These are phyloP conservation scores for Mariannaea elegans DNA, from an alignment of 2,329 filamentous ascomycete genomes.

Conservation along the genomic window DNA sequence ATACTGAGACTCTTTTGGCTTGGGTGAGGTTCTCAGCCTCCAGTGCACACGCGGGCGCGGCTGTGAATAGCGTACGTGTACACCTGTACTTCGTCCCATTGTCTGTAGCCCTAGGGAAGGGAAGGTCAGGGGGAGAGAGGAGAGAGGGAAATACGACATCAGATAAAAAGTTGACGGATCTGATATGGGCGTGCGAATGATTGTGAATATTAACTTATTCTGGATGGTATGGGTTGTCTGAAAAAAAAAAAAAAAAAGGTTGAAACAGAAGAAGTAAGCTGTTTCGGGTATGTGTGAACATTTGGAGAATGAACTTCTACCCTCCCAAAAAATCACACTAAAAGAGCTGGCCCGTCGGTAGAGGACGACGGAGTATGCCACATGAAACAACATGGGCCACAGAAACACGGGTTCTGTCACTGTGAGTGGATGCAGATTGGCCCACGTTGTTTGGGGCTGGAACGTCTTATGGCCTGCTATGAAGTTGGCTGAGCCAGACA, in stretches of 20 bases:
- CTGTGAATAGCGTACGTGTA: not conserved
- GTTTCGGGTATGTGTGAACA: too few species aligned
- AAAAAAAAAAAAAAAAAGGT: too few species aligned
- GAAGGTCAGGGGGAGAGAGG: not conserved
- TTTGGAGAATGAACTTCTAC: too few species aligned
- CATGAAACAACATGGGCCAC: conserved; percentile 19
- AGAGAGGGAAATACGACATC: too few species aligned
- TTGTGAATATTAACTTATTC: too few species aligned
- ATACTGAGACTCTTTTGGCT: conserved; percentile 5
- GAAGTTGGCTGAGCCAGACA: not conserved
- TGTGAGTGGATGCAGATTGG: conserved; percentile 11
- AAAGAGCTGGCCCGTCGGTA: conserved; percentile 2
- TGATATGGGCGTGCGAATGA: too few species aligned
- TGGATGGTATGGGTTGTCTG: too few species aligned
- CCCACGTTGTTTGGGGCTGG: not conserved
- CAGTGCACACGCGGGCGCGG: not conserved
- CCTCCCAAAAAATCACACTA: too few species aligned
- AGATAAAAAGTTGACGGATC: too few species aligned
- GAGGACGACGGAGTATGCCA: not conserved
- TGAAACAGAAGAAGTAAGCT: too few species aligned
- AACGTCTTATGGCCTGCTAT: not conserved
- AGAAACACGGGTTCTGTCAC: conserved; percentile 4
- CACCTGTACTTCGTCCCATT: not conserved
- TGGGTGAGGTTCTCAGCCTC: conserved; percentile 15
- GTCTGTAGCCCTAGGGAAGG: conserved; percentile 2